Evolutionary conservation across 495 filamentous ascomycete genomes (phyloP).

Genomic region (Aspergillus homomorphus): DNA sequence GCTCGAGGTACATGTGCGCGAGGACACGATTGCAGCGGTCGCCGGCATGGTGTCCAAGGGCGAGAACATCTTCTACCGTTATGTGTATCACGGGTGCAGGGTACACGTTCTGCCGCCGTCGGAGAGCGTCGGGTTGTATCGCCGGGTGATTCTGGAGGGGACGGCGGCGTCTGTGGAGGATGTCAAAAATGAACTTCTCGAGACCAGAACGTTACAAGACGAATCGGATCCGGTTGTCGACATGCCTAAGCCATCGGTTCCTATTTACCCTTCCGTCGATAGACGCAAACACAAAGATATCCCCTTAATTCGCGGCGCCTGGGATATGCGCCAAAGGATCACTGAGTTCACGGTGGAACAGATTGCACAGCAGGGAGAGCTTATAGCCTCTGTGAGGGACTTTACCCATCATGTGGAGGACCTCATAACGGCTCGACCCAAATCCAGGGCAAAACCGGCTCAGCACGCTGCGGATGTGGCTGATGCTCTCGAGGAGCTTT

Average conservation of each 20-base stretch:
- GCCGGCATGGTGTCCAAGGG: conserved; percentile 27
- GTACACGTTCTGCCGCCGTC: conserved; percentile 32
- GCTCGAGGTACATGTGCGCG: conserved; percentile 35
- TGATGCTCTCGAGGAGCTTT: conserved; percentile 23
- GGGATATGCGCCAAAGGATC: conserved; percentile 17
- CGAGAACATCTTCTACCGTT: conserved; percentile 42
- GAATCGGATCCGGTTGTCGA: conserved; percentile 30
- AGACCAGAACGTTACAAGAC: conserved; percentile 24
- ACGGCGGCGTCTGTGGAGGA: conserved; percentile 31
- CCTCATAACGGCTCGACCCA: conserved; percentile 18
- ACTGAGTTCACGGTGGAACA: conserved; percentile 12
- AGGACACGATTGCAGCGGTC: conserved; percentile 39
- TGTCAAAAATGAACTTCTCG: conserved; percentile 26
- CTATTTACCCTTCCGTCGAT: conserved; percentile 28
- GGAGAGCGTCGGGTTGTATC: conserved; percentile 33
- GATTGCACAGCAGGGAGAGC: conserved; percentile 7
- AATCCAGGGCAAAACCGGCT: too few species aligned
- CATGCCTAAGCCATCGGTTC: conserved; percentile 29
- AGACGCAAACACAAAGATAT: conserved; percentile 15
- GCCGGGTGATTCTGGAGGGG: conserved; percentile 38
- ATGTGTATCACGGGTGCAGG: conserved; percentile 37
- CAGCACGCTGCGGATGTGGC: conserved; percentile 17
- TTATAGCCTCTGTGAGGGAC: conserved; percentile 26
- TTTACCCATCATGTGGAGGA: conserved; percentile 37
- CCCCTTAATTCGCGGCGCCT: conserved; percentile 36